Percentiles rank a stretch among this genome's conserved stretches.
Conservation (phyloP, 108 stramenopile species). For the Cyclotella cryptica region DNA sequence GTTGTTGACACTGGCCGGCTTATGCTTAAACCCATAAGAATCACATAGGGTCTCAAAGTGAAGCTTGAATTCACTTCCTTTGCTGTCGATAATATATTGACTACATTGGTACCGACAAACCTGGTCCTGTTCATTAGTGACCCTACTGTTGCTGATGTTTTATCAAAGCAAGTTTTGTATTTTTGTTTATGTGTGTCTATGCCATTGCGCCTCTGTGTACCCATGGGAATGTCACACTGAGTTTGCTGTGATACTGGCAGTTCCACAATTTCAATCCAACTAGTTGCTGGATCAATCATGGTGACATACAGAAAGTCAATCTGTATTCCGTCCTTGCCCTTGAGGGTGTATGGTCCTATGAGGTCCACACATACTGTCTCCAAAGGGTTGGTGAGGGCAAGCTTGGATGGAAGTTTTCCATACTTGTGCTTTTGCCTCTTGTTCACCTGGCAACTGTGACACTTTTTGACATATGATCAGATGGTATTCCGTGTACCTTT, state of each 20-base stretch:
- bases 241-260: not conserved
- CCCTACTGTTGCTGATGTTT: constrained; percentile 4
- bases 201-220: not conserved
- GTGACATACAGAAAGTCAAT: constrained; percentile 35
- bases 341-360: constrained; percentile 42
- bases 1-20: no score
- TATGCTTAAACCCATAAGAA: constrained; percentile 7
- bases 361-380: constrained; percentile 44
- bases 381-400: constrained; percentile 25
- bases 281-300: constrained; percentile 46
- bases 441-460: constrained; percentile 28
- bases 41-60: constrained; percentile 31
- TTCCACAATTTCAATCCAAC: constrained; percentile 47
- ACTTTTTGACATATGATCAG: constrained; percentile 18
- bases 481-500: constrained; percentile 21
- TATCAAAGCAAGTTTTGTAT: constrained; percentile 11
- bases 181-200: not conserved
- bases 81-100: constrained; percentile 21
- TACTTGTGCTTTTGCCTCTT: constrained; percentile 26
- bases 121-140: constrained; percentile 32
- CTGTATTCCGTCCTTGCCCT: constrained; percentile 9
- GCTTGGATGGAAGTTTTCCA: constrained; percentile 41
- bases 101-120: constrained; percentile 46
- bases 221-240: not conserved
- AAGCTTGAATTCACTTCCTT: constrained; percentile 44